phyloP scores from a whole-genome alignment of 768 basidiomycete species.

The Sarcodon aspratus region DNA sequence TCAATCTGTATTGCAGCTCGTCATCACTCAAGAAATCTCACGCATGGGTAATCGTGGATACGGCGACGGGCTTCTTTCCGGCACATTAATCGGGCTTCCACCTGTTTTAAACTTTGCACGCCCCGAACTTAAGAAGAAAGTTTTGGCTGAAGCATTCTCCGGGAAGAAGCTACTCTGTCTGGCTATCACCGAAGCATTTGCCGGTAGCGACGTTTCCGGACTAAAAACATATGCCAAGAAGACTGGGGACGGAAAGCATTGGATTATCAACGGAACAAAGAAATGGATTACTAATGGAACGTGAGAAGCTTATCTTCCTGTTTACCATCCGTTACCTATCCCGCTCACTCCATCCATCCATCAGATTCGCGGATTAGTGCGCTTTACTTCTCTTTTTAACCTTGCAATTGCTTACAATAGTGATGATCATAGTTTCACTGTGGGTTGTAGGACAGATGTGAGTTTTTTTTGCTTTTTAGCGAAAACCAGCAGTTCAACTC shows the following conservation, averaged over 20 bases:
- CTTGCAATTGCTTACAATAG: neutral
- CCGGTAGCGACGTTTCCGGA: constrained; percentile 79
- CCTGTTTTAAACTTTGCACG: constrained; percentile 79
- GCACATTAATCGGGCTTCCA: constrained; percentile 75
- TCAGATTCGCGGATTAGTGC: constrained; percentile 27
- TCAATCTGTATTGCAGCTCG: constrained; percentile 9
- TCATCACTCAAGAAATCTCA: constrained; percentile 19
- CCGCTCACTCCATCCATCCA: constrained; percentile 3
- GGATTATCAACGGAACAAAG: constrained; percentile 82
- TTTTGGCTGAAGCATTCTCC: constrained; percentile 55
- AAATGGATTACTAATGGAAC: constrained; percentile 79
- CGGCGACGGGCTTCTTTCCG: constrained; percentile 66
- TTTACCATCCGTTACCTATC: neutral
- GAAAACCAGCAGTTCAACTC: neutral
- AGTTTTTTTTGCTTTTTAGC: constrained; percentile 11
- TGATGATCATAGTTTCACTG: constrained; percentile 38
- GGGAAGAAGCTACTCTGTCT: constrained; percentile 81
- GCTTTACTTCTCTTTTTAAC: constrained; percentile 1
- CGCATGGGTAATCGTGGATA: constrained; percentile 69
- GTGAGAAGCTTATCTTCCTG: constrained; percentile 17
- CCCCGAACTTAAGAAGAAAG: constrained; percentile 42
- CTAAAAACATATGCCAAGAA: constrained; percentile 71
- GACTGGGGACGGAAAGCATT: constrained; percentile 72
- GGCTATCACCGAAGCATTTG: constrained; percentile 75
- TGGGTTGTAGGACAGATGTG: constrained; percentile 56